Percentiles rank a stretch among this genome's conserved stretches.
Conservation (phyloP, 1,139 yeast genomes). For the Geotrichum bryndzae region DNA sequence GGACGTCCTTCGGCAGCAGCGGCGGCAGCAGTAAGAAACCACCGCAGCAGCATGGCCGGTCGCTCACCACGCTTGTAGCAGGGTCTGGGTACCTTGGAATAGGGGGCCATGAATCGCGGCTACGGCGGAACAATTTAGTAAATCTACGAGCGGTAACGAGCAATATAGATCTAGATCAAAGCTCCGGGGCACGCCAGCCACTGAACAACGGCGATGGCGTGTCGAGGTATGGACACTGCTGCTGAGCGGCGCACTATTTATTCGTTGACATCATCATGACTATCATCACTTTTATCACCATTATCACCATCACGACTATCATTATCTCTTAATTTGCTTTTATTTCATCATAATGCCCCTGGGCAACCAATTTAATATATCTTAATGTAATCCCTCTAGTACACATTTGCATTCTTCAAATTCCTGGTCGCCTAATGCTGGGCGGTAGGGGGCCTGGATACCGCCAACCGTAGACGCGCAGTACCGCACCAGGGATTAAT, state of each 20-base stretch:
- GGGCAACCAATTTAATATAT: neutral
- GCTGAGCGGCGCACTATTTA: constrained; percentile 1
- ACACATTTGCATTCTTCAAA: neutral
- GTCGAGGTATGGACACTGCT: neutral
- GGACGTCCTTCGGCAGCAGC: neutral
- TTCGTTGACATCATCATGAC: neutral
- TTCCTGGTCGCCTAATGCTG: neutral
- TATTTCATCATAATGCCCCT: neutral
- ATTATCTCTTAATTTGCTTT: no score
- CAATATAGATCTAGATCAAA: constrained; percentile 2
- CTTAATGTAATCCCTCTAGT: neutral
- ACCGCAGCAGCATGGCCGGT: constrained; percentile 1
- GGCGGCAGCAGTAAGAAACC: neutral
- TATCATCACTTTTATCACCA: neutral
- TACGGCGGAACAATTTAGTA: neutral
- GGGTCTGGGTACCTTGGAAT: constrained; percentile 13
- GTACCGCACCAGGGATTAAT: neutral
- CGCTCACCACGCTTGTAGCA: constrained; percentile 8
- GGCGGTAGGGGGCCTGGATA: neutral
- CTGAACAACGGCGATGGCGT: neutral
- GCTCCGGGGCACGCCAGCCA: neutral
- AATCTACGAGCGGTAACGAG: constrained; percentile 1
- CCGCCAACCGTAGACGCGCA: neutral
- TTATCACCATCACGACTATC: no score
- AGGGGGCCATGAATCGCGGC: neutral